A percentile compares a stretch with the other conserved stretches of the same genome.
Evolutionary conservation across 31 red algal species (phyloP).

Genomic region (Porphyra umbilicalis): DNA sequence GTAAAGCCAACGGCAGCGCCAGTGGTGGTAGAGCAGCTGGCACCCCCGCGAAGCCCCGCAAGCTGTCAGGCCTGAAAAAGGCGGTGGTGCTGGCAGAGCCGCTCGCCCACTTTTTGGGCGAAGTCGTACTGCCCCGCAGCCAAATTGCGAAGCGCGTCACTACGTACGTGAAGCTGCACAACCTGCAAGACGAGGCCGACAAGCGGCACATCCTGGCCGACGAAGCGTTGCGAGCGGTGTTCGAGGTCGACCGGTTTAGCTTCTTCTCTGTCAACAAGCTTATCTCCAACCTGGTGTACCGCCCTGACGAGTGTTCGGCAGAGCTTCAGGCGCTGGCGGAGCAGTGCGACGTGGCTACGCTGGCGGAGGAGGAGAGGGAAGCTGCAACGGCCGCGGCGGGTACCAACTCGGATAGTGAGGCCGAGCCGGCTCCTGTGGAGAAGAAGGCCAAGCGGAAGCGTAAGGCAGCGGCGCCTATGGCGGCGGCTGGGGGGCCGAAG

Average conservation of each 20-base stretch:
- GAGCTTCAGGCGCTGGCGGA: slow-evolving; percentile 50
- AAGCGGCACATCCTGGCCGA: slow-evolving; percentile 60
- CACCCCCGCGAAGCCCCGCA: slow-evolving; percentile 25
- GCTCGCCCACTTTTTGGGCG: slow-evolving; percentile 58
- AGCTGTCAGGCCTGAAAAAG: slow-evolving; percentile 50
- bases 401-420: not conserved
- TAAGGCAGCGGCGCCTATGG: slow-evolving; percentile 3
- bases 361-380: slow-evolving; percentile 13
- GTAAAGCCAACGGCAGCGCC: slow-evolving; percentile 21
- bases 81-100: slow-evolving; percentile 65
- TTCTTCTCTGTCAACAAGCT: slow-evolving; percentile 74
- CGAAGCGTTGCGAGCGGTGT: slow-evolving; percentile 66
- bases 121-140: slow-evolving; percentile 51
- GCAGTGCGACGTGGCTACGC: slow-evolving; percentile 27
- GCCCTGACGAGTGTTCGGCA: slow-evolving; percentile 44
- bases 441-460: slow-evolving; percentile 20
- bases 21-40: not conserved
- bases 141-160: slow-evolving; percentile 61
- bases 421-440: not conserved
- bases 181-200: slow-evolving; percentile 76
- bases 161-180: slow-evolving; percentile 75
- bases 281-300: slow-evolving; percentile 51
- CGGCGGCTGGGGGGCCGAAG: slow-evolving; percentile 1
- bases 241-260: slow-evolving; percentile 64
- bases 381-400: not conserved